Percentiles rank a stretch among this genome's conserved stretches.
phyloP scores from a whole-genome alignment of 805 yeast genomes.

The Starmera amethionina region DNA sequence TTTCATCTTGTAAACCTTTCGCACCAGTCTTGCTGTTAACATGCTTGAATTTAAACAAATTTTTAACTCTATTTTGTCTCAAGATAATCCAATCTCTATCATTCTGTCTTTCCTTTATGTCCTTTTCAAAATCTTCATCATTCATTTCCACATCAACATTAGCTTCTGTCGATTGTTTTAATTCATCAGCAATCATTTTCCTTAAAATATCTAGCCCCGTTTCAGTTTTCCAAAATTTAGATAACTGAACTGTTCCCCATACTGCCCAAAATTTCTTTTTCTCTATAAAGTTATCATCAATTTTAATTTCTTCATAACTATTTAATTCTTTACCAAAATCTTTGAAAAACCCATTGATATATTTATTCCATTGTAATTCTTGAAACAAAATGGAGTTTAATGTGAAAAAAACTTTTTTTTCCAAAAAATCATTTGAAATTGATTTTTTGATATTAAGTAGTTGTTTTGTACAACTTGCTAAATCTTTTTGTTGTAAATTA shows the following conservation, averaged over 20 bases:
- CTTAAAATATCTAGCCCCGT: conserved; percentile 29
- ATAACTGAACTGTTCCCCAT: conserved; percentile 15
- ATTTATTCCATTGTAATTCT: background rate
- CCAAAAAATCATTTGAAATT: background rate
- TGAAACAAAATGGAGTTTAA: background rate
- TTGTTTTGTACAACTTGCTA: too few relatives aligned
- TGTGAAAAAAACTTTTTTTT: background rate
- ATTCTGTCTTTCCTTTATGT: conserved; percentile 15
- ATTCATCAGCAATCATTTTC: conserved; percentile 4
- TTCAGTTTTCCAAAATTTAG: conserved; percentile 27
- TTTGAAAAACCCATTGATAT: conserved; percentile 5
- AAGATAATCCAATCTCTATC: conserved; percentile 32
- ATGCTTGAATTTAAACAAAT: conserved; percentile 26
- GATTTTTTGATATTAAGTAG: too few relatives aligned
- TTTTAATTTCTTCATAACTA: conserved; percentile 1
- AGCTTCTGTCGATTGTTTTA: conserved; percentile 1
- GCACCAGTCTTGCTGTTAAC: conserved; percentile 27
- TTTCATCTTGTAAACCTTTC: conserved; percentile 26
- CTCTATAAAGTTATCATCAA: conserved; percentile 2
- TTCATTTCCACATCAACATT: conserved; percentile 1
- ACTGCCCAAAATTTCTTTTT: conserved; percentile 13
- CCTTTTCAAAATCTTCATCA: conserved; percentile 6
- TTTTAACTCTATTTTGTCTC: conserved; percentile 27
- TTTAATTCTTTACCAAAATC: background rate
- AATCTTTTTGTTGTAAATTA: too few relatives aligned